Evolutionary conservation across 78 protist species (phyloP), one percentile per base, ranked within the genome.

Genomic region (Dictyostelium intermedium): DNA sequence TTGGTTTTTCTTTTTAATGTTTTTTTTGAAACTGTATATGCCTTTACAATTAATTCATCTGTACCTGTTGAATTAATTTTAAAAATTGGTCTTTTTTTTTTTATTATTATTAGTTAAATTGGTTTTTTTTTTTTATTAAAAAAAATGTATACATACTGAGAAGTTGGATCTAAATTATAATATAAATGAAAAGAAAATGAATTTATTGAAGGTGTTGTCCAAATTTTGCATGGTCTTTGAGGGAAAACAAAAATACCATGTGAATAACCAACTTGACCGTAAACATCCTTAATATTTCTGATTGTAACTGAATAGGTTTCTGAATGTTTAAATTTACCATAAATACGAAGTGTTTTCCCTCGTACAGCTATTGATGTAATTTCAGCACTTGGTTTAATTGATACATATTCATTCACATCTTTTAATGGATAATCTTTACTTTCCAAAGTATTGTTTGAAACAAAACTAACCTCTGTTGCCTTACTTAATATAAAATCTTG

Each of bases 161-260:
- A n/a, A 3, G 32, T 5, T 60, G 92, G 84, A 76, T 86, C 84
- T 39, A 86, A 86, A 60, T 86, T 86, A 56, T 32, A 85, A 25
- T 14, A 35, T 30, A 8, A 23, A 30, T 20, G 2, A 1, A 5
- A 5, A 18, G 8, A 39, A n/a, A 5, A 18, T 27, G 43, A 2
- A n/a, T 2, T 18, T 8, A 41, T 20, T 34, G 81, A 27, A 11
- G 39, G 41, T 14, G 13, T 5, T 5, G 80, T 34, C 45, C 45
- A 35, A 73, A 73, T 73, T 73, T 73, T 20, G 41, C 18, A 10
- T 20, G 82, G 47, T 4, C 23, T 14, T 18, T 0, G 9, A 5
- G 82, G 82, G 3, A 76, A 76, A 8, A 34, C 37, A 41, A 76
- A 76, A 10, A n/a, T 20, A 10, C 82, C 82, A 41, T 10, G 10